Evolutionary conservation across 2,329 filamentous ascomycete genomes (phyloP).

Genomic region (Nemania bipapillata): DNA sequence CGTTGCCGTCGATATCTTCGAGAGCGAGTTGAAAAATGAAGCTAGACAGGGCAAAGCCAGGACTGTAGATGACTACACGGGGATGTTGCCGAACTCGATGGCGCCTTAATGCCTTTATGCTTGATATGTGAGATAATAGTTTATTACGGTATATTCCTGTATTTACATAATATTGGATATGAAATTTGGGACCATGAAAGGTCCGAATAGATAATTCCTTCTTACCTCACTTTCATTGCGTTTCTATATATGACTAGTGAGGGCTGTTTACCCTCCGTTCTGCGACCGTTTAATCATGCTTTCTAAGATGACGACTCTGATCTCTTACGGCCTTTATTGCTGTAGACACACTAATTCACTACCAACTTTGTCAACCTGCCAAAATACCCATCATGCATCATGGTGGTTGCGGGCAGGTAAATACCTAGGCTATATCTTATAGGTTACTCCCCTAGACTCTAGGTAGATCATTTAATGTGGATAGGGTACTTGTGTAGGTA

Average conservation of each 20-base stretch:
- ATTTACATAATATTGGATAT: background rate
- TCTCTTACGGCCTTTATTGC: background rate
- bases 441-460: too few species aligned
- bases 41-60: slow-evolving; percentile 56
- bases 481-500: background rate
- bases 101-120: slow-evolving; percentile 13
- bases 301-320: background rate
- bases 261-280: background rate
- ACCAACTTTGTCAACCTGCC: background rate
- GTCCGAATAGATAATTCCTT: slow-evolving; percentile 15
- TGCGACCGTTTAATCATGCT: background rate
- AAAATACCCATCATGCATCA: background rate
- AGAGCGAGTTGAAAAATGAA: slow-evolving; percentile 65
- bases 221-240: background rate
- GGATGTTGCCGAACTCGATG: slow-evolving; percentile 7
- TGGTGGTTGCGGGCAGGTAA: too few species aligned
- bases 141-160: background rate
- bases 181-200: background rate
- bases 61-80: slow-evolving; percentile 29
- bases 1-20: slow-evolving; percentile 80
- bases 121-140: background rate
- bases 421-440: too few species aligned
- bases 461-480: too few species aligned
- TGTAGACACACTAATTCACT: background rate
- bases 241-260: background rate